These are phyloP conservation scores for Sporothrix inflata DNA, from an alignment of 2,329 filamentous ascomycete species.

Conservation along the genomic window DNA sequence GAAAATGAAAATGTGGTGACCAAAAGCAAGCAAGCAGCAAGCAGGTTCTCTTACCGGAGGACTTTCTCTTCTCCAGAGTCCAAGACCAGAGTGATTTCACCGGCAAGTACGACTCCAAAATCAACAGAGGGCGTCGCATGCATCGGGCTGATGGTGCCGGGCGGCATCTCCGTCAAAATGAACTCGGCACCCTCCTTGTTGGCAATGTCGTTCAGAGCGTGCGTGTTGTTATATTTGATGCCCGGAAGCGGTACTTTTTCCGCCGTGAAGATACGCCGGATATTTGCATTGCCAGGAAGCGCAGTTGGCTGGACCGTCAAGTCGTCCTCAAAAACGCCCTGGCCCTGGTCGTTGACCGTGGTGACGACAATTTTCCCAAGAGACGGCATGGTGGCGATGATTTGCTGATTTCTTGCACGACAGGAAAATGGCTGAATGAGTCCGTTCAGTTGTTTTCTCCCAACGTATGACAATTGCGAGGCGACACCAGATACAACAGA, in stretches of 20 bases:
- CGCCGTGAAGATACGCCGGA: neutral
- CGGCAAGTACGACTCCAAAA: neutral
- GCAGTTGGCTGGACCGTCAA: neutral
- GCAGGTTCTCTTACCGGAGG: neutral
- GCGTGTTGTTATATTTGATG: neutral
- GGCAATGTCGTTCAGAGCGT: neutral
- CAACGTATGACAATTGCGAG: too few species aligned
- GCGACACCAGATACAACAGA: too few species aligned
- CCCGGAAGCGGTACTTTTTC: neutral
- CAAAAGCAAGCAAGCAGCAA: neutral
- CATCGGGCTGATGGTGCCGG: constrained; percentile 6
- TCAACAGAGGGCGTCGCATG: neutral
- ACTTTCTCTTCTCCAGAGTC: neutral
- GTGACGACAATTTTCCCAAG: constrained; percentile 1
- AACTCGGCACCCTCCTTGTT: constrained; percentile 11
- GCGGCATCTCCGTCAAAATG: neutral
- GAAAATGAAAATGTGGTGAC: neutral
- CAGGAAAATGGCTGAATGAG: neutral
- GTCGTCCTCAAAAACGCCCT: neutral
- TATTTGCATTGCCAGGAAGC: neutral
- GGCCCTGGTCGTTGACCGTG: constrained; percentile 5
- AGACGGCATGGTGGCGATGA: neutral
- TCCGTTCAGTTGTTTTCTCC: too few species aligned
- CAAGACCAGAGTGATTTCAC: neutral
- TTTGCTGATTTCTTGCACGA: neutral